Evolutionary conservation across 2,329 filamentous ascomycete species (phyloP), one percentile per base, ranked within the genome.

Genomic region (Zelopaecilomyces penicillatus): DNA sequence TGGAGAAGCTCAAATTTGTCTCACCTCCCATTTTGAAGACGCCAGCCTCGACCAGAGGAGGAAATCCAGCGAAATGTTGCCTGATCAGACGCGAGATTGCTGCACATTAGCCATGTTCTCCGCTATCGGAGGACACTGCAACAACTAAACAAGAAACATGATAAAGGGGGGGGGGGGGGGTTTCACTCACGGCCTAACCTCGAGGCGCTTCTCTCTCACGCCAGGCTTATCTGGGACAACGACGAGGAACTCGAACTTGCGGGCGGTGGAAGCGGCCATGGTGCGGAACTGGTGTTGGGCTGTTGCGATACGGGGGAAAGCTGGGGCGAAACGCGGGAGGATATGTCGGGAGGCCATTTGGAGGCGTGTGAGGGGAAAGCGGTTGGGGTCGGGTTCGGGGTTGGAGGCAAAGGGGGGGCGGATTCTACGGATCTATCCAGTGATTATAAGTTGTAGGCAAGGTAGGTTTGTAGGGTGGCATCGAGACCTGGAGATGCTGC

Each of bases 181-280:
- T 30, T 3, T 2, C 6, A 68, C 75, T 54, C 60, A 82, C 78
- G 69, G 61, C 50, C 79, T 70, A 38, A 80, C 71, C 52, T 79
- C 75, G 28, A 85, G 65, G 44, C 83, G 71, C 70, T 83, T 83
- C 52, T 71, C 71, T 47, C 74, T 65, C 19, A 64, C 69, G 35
- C 75, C 79, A 2, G 80, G 74, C 61, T 80, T 76, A 62, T 87
- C 83, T 9, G 81, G 83, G 33, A 86, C 59, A 46, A 87, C 70
- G 54, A 83, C 80, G 33, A 88, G 74, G 70, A 81, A 88, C 62
- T 86, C 80, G 49, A 67, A 74, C 58, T 74, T 75, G 33, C 53
- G 55, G 27, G 52, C 37, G 30, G 53, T 40, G 27, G 61, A 49
- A 28, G 56, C 50, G 26, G 62, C 50, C 62, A 65, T 65, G 51